phyloP scores from a whole-genome alignment of 768 basidiomycete genomes.

The Russula compacta region DNA sequence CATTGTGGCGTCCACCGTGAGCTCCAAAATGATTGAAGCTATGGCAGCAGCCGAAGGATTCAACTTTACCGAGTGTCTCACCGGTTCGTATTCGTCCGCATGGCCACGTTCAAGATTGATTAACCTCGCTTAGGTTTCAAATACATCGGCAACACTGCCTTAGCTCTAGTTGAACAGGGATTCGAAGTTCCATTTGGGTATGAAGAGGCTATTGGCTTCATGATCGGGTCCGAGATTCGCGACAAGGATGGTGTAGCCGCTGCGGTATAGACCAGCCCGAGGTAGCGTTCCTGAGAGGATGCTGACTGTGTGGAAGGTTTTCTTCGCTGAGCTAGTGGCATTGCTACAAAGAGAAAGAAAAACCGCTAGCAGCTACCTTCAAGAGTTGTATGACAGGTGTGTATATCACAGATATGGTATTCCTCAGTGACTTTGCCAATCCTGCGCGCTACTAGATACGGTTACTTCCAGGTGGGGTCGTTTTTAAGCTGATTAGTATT shows the following conservation, averaged over 20 bases:
- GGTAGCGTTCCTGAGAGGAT: not conserved
- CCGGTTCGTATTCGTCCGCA: slow-evolving; percentile 39
- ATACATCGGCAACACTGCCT: slow-evolving; percentile 78
- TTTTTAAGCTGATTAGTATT: not conserved
- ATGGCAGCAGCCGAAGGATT: slow-evolving; percentile 75
- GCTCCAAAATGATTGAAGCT: slow-evolving; percentile 78
- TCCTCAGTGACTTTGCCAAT: not conserved
- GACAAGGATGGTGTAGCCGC: slow-evolving; percentile 89
- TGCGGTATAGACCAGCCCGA: slow-evolving; percentile 37
- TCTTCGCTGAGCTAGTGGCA: slow-evolving; percentile 60
- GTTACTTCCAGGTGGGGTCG: slow-evolving; percentile 56
- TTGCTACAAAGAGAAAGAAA: slow-evolving; percentile 41
- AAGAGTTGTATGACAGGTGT: slow-evolving; percentile 54
- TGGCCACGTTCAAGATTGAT: not conserved
- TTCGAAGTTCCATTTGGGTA: slow-evolving; percentile 70
- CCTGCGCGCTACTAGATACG: slow-evolving; percentile 42
- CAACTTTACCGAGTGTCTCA: slow-evolving; percentile 76
- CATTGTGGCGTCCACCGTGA: slow-evolving; percentile 85
- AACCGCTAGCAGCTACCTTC: slow-evolving; percentile 48
- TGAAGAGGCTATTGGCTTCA: slow-evolving; percentile 89
- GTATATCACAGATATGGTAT: slow-evolving; percentile 7
- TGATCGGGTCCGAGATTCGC: slow-evolving; percentile 70
- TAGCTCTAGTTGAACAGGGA: slow-evolving; percentile 53
- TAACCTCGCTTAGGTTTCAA: slow-evolving; percentile 56
- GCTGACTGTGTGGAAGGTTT: slow-evolving; percentile 34